A percentile compares a stretch with the other conserved stretches of the same genome.
Conservation (phyloP, 2,329 filamentous ascomycete species). For the Coniochaeta hoffmannii region DNA sequence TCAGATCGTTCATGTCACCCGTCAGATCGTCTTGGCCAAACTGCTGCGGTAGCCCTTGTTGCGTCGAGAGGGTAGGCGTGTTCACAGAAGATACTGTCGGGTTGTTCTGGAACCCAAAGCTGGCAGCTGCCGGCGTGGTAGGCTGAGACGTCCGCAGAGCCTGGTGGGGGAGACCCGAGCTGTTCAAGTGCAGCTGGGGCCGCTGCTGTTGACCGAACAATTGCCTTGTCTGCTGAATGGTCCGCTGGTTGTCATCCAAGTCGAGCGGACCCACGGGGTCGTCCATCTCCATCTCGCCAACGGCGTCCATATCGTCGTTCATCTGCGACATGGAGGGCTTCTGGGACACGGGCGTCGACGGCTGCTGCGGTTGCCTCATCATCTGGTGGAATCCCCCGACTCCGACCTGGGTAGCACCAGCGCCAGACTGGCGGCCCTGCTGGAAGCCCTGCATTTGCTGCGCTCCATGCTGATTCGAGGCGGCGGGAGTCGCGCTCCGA, state of each 20-base stretch:
- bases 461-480: conserved; percentile 12
- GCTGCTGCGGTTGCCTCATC: conserved; percentile 35
- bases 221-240: conserved; percentile 63
- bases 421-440: conserved; percentile 11
- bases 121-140: conserved; percentile 70
- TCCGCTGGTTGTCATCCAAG: conserved; percentile 52
- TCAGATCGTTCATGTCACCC: conserved; percentile 37
- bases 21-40: conserved; percentile 45
- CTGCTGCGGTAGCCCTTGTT: conserved; percentile 51
- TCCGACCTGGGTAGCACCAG: conserved; percentile 20
- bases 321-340: conserved; percentile 29
- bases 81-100: conserved; percentile 96
- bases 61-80: conserved; percentile 80
- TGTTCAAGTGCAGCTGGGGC: conserved; percentile 74
- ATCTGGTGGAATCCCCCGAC: conserved; percentile 30
- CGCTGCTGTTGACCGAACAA: conserved; percentile 58
- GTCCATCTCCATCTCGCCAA: conserved; percentile 97
- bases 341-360: conserved; percentile 18
- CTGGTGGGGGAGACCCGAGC: conserved; percentile 67
- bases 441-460: conserved; percentile 15
- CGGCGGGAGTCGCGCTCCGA: conserved; percentile 10
- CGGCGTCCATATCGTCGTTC: conserved; percentile 68
- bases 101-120: conserved; percentile 80
- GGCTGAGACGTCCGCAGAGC: conserved; percentile 81
- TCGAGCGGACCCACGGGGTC: conserved; percentile 65